A percentile compares a stretch with the other conserved stretches of the same genome.
These are phyloP conservation scores for Tolypocladium guangdongense DNA, from an alignment of 2,329 filamentous ascomycete genomes.

Conservation along the genomic window DNA sequence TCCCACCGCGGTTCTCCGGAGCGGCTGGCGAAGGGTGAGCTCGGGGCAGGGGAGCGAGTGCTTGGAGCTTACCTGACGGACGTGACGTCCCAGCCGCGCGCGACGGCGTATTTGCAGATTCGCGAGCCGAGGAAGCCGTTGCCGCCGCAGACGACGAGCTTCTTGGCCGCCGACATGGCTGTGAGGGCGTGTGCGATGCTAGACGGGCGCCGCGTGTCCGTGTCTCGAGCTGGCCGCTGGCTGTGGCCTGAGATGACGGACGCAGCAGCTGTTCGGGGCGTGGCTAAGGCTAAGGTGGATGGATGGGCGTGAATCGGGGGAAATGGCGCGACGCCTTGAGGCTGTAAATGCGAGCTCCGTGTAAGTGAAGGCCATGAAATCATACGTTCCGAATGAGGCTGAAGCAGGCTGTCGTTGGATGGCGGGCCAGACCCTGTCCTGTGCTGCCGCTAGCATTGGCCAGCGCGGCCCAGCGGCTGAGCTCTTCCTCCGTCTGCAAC, in stretches of 20 bases:
- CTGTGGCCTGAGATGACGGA: too few species aligned
- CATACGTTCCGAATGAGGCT: slow-evolving; percentile 8
- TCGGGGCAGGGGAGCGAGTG: not conserved
- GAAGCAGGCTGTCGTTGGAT: not conserved
- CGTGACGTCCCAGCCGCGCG: slow-evolving; percentile 81
- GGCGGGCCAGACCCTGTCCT: too few species aligned
- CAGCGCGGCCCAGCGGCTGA: not conserved
- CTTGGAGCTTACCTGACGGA: slow-evolving; percentile 63
- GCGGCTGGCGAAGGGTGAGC: slow-evolving; percentile 45
- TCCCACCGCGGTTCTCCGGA: slow-evolving; percentile 86
- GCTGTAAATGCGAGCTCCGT: not conserved
- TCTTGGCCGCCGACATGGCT: slow-evolving; percentile 53
- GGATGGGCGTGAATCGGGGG: not conserved
- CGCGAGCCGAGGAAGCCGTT: slow-evolving; percentile 83
- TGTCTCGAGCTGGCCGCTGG: not conserved
- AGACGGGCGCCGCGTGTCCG: not conserved
- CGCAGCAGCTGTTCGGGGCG: not conserved
- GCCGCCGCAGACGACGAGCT: slow-evolving; percentile 82
- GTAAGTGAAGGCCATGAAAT: slow-evolving; percentile 11
- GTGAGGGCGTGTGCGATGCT: not conserved
- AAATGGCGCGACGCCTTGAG: not conserved
- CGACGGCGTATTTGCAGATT: slow-evolving; percentile 83
- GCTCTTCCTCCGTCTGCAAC: not conserved
- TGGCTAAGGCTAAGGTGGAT: not conserved
- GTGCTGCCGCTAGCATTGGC: not conserved